A percentile compares a stretch with the other conserved stretches of the same genome.
Evolutionary conservation across 495 filamentous ascomycete species (phyloP).

Genomic region (Penicillium silybi): DNA sequence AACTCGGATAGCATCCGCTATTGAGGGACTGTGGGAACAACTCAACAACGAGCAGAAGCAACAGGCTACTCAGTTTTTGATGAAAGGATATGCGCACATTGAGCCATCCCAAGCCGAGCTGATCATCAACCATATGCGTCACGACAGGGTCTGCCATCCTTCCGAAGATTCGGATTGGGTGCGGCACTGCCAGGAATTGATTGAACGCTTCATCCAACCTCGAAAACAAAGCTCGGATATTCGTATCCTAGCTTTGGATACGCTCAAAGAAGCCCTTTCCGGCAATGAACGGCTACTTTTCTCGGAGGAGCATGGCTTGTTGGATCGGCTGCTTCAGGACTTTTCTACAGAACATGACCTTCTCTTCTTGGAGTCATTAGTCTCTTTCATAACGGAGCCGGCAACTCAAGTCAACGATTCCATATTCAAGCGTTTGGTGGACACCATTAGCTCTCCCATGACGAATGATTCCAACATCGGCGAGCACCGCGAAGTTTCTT

Average conservation of each 20-base stretch:
- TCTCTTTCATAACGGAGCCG: slow-evolving; percentile 40
- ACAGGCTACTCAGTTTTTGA: slow-evolving; percentile 35
- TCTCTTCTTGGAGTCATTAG: slow-evolving; percentile 46
- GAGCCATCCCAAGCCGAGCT: slow-evolving; percentile 43
- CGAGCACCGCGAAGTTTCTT: slow-evolving; percentile 14
- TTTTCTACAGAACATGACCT: slow-evolving; percentile 47
- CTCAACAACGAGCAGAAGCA: slow-evolving; percentile 36
- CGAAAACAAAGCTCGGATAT: slow-evolving; percentile 59
- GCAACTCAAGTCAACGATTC: slow-evolving; percentile 29
- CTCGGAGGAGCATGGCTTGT: slow-evolving; percentile 34
- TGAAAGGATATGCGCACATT: slow-evolving; percentile 36
- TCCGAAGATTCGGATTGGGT: slow-evolving; percentile 62
- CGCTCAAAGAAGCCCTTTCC: slow-evolving; percentile 62
- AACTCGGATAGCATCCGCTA: slow-evolving; percentile 34
- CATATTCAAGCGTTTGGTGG: slow-evolving; percentile 33
- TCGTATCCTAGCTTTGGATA: slow-evolving; percentile 63
- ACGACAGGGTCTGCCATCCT: slow-evolving; percentile 61
- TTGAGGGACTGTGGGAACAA: slow-evolving; percentile 43
- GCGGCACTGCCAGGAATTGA: slow-evolving; percentile 54
- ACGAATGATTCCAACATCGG: slow-evolving; percentile 28
- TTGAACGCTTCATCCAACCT: slow-evolving; percentile 64
- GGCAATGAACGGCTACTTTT: slow-evolving; percentile 39
- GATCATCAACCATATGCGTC: slow-evolving; percentile 35
- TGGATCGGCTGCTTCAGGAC: slow-evolving; percentile 38
- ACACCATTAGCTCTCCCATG: slow-evolving; percentile 37